Conservation (phyloP, 306 rosid species). For the Corylus avellana region DNA sequence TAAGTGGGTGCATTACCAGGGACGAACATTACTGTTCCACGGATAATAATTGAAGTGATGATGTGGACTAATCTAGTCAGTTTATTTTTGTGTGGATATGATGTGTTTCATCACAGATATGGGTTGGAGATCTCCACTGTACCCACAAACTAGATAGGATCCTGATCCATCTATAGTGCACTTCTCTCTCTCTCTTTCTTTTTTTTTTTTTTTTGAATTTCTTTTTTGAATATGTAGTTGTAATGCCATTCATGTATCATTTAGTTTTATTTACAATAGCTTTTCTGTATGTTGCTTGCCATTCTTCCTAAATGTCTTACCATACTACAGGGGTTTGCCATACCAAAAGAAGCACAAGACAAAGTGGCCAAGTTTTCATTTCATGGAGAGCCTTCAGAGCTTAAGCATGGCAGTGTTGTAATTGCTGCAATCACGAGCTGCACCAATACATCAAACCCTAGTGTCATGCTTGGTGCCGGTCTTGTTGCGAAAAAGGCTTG, state of each 20-base stretch:
- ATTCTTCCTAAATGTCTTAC: slow-evolving; percentile 11
- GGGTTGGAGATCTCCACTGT: slow-evolving; percentile 3
- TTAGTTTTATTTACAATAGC: slow-evolving; percentile 18
- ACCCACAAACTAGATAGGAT: slow-evolving; percentile 1
- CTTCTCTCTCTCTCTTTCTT: not conserved
- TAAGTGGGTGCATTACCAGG: not conserved
- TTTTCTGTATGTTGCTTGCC: slow-evolving; percentile 17
- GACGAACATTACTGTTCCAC: slow-evolving; percentile 1
- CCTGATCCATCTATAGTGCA: not conserved
- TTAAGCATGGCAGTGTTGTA: slow-evolving; percentile 86
- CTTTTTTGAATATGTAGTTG: slow-evolving; percentile 20
- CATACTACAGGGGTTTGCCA: slow-evolving; percentile 74
- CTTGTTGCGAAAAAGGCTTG: slow-evolving; percentile 91
- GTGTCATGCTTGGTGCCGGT: slow-evolving; percentile 98
- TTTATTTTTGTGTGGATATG: not conserved
- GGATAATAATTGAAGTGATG: slow-evolving; percentile 6
- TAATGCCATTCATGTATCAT: slow-evolving; percentile 15
- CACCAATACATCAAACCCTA: slow-evolving; percentile 95
- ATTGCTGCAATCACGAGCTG: slow-evolving; percentile 98
- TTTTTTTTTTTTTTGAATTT: not conserved
- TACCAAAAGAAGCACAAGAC: slow-evolving; percentile 80
- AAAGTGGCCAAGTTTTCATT: slow-evolving; percentile 79
- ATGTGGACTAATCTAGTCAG: slow-evolving; percentile 15
- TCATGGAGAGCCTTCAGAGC: slow-evolving; percentile 87
- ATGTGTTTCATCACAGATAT: not conserved